phyloP scores from a whole-genome alignment of 78 protist genomes.

The Isochrysis galbana region DNA sequence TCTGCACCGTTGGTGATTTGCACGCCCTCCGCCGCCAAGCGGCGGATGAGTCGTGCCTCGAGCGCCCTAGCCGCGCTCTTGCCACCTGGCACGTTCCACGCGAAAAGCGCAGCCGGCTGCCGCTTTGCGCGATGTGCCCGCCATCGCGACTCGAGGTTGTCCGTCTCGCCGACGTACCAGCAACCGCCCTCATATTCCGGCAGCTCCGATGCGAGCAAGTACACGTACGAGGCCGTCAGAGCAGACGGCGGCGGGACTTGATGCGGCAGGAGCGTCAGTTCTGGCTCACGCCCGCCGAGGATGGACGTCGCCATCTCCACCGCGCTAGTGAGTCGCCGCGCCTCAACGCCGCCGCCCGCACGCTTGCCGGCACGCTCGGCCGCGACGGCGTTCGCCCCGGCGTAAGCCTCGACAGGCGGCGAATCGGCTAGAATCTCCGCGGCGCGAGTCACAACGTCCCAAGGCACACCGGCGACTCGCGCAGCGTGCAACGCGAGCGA shows the following conservation, averaged over 20 bases:
- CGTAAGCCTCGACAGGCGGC: too few species aligned
- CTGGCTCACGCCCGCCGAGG: neutral
- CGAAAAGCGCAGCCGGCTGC: neutral
- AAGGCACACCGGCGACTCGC: neutral
- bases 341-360: too few species aligned
- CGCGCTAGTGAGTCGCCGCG: too few species aligned
- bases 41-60: neutral
- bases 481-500: constrained; percentile 2
- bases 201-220: neutral
- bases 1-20: neutral
- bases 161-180: constrained; percentile 6
- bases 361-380: too few species aligned
- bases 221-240: neutral
- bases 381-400: too few species aligned
- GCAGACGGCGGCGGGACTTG: neutral
- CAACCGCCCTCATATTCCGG: neutral
- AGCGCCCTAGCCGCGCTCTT: neutral
- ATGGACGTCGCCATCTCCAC: neutral
- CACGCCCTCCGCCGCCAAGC: neutral
- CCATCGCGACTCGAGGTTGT: neutral
- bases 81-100: neutral
- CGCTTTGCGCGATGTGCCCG: neutral
- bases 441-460: neutral
- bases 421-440: neutral
- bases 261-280: neutral